Evolutionary conservation across 2,329 filamentous ascomycete genomes (phyloP).

Genomic region (Pestalotiopsis sp.): DNA sequence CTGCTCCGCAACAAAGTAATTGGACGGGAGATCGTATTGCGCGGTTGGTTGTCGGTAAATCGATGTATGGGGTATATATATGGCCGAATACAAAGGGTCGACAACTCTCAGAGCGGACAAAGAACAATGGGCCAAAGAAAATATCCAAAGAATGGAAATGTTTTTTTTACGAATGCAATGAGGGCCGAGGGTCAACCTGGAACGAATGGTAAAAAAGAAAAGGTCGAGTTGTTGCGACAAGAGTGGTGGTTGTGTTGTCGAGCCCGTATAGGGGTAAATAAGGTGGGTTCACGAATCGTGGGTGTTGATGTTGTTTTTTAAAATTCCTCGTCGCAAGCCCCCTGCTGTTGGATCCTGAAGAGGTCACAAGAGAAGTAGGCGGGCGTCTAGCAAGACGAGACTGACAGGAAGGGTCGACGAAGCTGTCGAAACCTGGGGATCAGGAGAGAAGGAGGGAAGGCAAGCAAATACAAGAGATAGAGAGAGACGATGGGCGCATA

Average conservation of each 20-base stretch:
- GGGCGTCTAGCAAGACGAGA: not conserved
- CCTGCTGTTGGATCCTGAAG: not conserved
- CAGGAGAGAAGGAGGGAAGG: not conserved
- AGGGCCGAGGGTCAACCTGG: conserved; percentile 21
- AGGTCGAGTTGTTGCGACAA: conserved; percentile 1
- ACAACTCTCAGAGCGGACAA: conserved; percentile 16
- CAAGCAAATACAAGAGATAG: conserved; percentile 2
- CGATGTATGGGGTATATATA: not conserved
- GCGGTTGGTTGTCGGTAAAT: not conserved
- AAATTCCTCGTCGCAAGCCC: not conserved
- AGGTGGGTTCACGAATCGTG: not conserved
- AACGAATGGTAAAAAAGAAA: conserved; percentile 14
- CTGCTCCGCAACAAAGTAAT: not conserved
- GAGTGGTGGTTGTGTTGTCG: conserved; percentile 1
- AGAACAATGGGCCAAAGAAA: conserved; percentile 13
- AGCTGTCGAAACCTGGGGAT: not conserved
- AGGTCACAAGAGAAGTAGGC: not conserved
- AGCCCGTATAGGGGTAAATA: not conserved
- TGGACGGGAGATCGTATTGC: conserved; percentile 1
- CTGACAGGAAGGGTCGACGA: not conserved
- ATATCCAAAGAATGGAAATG: conserved; percentile 8
- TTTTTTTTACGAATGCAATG: conserved; percentile 5
- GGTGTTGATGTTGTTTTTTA: not conserved
- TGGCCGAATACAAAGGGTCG: conserved; percentile 3
- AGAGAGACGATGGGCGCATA: conserved; percentile 13